Conservation (phyloP, 2,329 filamentous ascomycete species). For the Helotiales sp. region DNA sequence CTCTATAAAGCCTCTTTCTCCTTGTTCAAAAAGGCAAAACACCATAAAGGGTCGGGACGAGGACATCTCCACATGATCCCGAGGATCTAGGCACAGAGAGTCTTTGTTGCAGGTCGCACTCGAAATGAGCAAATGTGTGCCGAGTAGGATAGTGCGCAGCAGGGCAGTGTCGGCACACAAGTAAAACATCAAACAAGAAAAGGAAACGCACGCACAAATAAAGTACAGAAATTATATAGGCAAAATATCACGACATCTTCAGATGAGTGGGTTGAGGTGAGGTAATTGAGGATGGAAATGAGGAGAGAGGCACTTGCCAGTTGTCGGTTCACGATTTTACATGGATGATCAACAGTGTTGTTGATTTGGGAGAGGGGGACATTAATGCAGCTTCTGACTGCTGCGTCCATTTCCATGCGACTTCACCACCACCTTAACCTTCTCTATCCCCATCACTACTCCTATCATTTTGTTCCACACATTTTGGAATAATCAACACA, state of each 20-base stretch:
- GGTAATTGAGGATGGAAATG: background rate
- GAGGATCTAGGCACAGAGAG: background rate
- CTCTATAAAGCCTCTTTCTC: background rate
- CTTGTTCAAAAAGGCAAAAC: background rate
- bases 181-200: background rate
- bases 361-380: background rate
- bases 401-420: no score
- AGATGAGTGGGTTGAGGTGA: background rate
- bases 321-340: background rate
- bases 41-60: background rate
- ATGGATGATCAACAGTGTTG: background rate
- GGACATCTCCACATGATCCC: background rate
- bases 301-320: background rate
- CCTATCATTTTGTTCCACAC: background rate
- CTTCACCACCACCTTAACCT: no score
- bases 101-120: slow-evolving; percentile 12
- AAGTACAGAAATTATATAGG: background rate
- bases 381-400: background rate
- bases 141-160: slow-evolving; percentile 2
- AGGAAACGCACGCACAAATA: background rate
- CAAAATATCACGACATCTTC: background rate
- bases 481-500: background rate
- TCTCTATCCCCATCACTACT: no score
- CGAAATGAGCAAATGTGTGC: slow-evolving; percentile 8
- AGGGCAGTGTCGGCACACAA: slow-evolving; percentile 3